These are phyloP conservation scores for Globisporangium nagaii DNA, from an alignment of 352 stramenopile genomes.

Conservation along the genomic window DNA sequence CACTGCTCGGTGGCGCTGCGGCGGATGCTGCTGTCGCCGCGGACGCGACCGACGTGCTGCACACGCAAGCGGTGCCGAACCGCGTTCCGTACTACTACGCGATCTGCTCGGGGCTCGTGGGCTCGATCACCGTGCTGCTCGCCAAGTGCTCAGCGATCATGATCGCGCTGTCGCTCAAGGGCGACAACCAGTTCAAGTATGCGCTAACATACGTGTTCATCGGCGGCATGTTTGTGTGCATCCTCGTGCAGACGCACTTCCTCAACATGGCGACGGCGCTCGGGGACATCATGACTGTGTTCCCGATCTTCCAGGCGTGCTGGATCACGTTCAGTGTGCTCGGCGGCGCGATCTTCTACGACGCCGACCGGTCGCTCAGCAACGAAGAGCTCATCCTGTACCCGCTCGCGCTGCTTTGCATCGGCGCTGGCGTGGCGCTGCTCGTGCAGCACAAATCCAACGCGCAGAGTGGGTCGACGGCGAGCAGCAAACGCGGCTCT, in stretches of 20 bases:
- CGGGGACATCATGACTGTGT: conserved; percentile 87
- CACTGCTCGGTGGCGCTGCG: not conserved
- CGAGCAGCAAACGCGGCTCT: conserved; percentile 8
- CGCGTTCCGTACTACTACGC: conserved; percentile 83
- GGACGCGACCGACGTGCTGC: not conserved
- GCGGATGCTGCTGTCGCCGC: not conserved
- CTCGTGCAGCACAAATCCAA: conserved; percentile 54
- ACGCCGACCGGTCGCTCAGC: conserved; percentile 51
- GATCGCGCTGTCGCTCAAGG: conserved; percentile 77
- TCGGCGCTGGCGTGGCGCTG: conserved; percentile 58
- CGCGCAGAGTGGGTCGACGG: not conserved
- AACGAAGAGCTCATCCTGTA: conserved; percentile 65
- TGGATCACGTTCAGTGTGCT: conserved; percentile 88
- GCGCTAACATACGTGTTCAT: conserved; percentile 82
- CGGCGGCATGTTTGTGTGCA: conserved; percentile 81
- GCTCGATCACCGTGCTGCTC: conserved; percentile 77
- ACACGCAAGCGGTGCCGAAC: conserved; percentile 9
- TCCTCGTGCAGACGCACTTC: conserved; percentile 85
- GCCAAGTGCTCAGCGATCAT: conserved; percentile 85
- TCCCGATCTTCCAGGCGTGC: conserved; percentile 83
- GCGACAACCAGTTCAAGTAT: conserved; percentile 85
- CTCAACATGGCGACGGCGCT: conserved; percentile 81
- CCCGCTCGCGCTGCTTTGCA: conserved; percentile 61
- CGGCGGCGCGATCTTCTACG: conserved; percentile 81
- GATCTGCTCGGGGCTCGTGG: conserved; percentile 82